These are phyloP conservation scores for Hypomyces perniciosus DNA, from an alignment of 2,329 filamentous ascomycete genomes.

Conservation along the genomic window DNA sequence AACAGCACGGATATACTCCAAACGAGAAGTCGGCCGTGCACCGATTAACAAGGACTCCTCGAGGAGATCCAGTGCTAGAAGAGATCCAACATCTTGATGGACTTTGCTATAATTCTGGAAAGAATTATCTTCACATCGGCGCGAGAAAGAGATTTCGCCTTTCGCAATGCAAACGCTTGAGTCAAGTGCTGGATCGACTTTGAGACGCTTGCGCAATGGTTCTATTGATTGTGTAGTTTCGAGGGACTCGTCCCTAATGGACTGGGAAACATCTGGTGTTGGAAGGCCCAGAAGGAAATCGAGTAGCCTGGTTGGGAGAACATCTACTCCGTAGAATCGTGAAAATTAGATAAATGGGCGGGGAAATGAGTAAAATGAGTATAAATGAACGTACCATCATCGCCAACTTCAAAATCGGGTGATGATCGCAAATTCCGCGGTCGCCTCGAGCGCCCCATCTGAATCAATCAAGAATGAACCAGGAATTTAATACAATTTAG, in stretches of 20 bases:
- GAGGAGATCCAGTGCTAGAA: slow-evolving; percentile 16
- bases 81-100: slow-evolving; percentile 18
- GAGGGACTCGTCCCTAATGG: not conserved
- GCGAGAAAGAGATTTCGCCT: slow-evolving; percentile 21
- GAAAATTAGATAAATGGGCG: too few species aligned
- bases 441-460: slow-evolving; percentile 3
- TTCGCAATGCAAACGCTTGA: slow-evolving; percentile 21
- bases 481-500: not conserved
- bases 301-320: not conserved
- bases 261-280: not conserved
- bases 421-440: not conserved
- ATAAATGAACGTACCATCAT: slow-evolving; percentile 3
- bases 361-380: not conserved
- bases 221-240: slow-evolving; percentile 1
- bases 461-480: not conserved
- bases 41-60: slow-evolving; percentile 16
- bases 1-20: slow-evolving; percentile 5
- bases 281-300: slow-evolving; percentile 3
- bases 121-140: slow-evolving; percentile 17
- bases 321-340: not conserved
- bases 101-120: not conserved
- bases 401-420: slow-evolving; percentile 3
- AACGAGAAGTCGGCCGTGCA: slow-evolving; percentile 12
- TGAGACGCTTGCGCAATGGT: slow-evolving; percentile 28
- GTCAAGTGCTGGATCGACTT: slow-evolving; percentile 14